Conservation (phyloP, 176 grass and related monocot genomes). For the Avena eriantha region DNA sequence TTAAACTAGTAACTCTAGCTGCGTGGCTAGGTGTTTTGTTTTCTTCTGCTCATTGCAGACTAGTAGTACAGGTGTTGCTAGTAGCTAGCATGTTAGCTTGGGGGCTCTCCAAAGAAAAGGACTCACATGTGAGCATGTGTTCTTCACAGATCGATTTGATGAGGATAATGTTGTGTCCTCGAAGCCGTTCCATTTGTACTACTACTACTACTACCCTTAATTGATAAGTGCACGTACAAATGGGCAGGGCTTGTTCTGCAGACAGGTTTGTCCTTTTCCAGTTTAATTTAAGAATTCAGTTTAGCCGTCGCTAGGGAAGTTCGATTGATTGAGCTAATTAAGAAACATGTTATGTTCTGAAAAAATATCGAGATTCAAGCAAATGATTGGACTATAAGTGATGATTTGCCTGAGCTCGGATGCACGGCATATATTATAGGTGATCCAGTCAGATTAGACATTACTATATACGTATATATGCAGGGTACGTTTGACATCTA, state of each 20-base stretch:
- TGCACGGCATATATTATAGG: slow-evolving; percentile 13
- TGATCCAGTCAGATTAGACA: slow-evolving; percentile 28
- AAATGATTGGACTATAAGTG: slow-evolving; percentile 17
- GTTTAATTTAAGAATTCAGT: neutral
- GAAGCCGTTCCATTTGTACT: neutral
- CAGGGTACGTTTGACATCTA: slow-evolving; percentile 43
- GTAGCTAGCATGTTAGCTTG: neutral
- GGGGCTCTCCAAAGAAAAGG: neutral
- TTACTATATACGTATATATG: neutral
- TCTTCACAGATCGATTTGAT: neutral
- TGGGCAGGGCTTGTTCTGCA: neutral
- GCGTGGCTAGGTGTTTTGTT: neutral
- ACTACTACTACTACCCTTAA: neutral
- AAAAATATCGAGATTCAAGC: slow-evolving; percentile 32
- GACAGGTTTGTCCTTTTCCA: neutral
- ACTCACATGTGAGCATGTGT: slow-evolving; percentile 2
- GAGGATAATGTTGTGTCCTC: neutral
- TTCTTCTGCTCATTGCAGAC: slow-evolving; percentile 1
- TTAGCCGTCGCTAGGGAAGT: neutral
- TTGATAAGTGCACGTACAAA: no score
- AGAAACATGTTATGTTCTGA: neutral
- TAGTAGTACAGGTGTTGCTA: neutral
- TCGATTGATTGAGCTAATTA: neutral
- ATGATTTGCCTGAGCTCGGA: slow-evolving; percentile 16
- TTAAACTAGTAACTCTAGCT: slow-evolving; percentile 28